phyloP scores from a whole-genome alignment of 805 yeast genomes.

The Metschnikowia santaceciliae region DNA sequence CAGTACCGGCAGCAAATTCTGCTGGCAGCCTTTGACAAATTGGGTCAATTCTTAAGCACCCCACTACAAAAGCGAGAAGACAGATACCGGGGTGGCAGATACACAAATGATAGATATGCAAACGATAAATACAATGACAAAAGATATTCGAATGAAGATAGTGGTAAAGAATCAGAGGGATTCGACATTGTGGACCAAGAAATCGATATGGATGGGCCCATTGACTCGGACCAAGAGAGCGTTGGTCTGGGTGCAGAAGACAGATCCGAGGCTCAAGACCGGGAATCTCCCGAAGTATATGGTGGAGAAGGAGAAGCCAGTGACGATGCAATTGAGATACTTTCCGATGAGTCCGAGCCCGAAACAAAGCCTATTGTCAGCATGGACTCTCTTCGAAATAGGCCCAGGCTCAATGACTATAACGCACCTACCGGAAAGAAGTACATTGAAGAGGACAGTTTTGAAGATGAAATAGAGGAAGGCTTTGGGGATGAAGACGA shows the following conservation, averaged over 20 bases:
- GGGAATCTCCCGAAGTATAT: not conserved
- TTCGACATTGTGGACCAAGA: not conserved
- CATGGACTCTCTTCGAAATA: not conserved
- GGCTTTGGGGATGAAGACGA: not conserved
- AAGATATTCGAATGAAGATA: not conserved
- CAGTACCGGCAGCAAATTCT: slow-evolving; percentile 21
- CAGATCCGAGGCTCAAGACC: not conserved
- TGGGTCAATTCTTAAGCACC: slow-evolving; percentile 13
- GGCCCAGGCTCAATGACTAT: not conserved
- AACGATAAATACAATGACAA: not conserved
- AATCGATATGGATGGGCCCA: not conserved
- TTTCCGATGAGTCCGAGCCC: slow-evolving; percentile 9
- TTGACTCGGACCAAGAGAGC: not conserved
- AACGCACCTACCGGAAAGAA: not conserved
- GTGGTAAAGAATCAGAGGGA: not conserved
- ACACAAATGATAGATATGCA: too few species aligned
- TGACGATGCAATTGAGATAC: slow-evolving; percentile 14
- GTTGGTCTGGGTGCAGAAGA: not conserved
- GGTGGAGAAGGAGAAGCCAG: not conserved
- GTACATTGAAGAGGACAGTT: not conserved
- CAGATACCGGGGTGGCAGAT: too few species aligned
- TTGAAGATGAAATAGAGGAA: not conserved
- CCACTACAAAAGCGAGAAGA: not conserved
- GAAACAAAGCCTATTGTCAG: not conserved
- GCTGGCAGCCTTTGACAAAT: slow-evolving; percentile 25